phyloP scores from a whole-genome alignment of 345 rosid genomes.

The Rhizophora apiculata region DNA sequence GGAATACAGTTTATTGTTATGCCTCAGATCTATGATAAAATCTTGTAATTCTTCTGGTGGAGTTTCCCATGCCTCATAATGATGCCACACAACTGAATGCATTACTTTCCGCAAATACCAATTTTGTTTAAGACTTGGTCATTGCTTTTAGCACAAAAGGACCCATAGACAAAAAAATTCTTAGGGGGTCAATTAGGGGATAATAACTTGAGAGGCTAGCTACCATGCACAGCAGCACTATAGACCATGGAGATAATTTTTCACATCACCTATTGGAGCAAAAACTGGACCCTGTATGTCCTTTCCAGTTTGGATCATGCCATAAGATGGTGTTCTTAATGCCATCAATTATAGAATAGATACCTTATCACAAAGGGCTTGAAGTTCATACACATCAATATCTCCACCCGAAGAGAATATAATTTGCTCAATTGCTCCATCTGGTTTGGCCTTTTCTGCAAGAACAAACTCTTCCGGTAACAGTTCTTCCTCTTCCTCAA shows the following conservation, averaged over 20 bases:
- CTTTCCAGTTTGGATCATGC: background rate
- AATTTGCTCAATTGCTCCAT: conserved; percentile 74
- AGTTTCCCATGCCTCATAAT: background rate
- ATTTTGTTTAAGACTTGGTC: background rate
- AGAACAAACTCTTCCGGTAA: conserved; percentile 73
- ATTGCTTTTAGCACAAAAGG: background rate
- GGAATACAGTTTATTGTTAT: no score
- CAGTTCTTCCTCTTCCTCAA: conserved; percentile 61
- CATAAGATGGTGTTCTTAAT: background rate
- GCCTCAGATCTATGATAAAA: no score
- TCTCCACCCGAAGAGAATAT: conserved; percentile 89
- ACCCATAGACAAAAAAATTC: background rate
- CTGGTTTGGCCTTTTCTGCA: conserved; percentile 53
- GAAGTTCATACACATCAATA: conserved; percentile 88
- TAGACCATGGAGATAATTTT: background rate
- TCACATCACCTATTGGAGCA: background rate
- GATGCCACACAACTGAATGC: background rate
- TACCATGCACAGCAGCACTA: background rate
- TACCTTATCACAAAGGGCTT: conserved; percentile 89
- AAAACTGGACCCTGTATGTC: background rate
- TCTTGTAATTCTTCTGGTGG: background rate
- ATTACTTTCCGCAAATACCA: background rate
- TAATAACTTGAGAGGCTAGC: background rate
- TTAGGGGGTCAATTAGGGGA: no score
- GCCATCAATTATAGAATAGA: background rate